phyloP scores from a whole-genome alignment of 2,329 filamentous ascomycete genomes.

The Xylaria multiplex region DNA sequence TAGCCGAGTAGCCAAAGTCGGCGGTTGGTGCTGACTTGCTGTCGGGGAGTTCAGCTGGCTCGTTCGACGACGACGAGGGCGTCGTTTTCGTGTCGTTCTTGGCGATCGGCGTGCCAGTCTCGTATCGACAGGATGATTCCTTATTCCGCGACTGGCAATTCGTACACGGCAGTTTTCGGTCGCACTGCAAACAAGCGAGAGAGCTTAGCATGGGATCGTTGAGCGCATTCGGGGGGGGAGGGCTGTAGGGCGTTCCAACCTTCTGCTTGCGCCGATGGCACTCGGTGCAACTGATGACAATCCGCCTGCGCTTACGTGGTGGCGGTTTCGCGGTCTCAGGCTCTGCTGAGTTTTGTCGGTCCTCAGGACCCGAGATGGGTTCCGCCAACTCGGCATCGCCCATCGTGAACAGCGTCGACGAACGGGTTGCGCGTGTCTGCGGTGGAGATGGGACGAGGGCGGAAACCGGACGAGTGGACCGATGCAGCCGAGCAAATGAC shows the following conservation, averaged over 20 bases:
- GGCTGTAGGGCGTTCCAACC: conserved; percentile 48
- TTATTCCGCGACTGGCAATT: conserved; percentile 69
- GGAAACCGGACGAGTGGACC: too few species aligned
- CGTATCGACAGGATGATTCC: conserved; percentile 65
- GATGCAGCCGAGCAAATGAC: neutral
- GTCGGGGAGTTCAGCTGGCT: conserved; percentile 44
- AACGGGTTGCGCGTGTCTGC: conserved; percentile 2
- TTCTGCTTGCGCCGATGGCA: conserved; percentile 73
- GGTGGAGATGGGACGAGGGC: neutral
- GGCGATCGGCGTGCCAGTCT: conserved; percentile 59
- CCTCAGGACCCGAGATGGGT: conserved; percentile 37
- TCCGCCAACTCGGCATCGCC: conserved; percentile 40
- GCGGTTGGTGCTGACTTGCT: conserved; percentile 56
- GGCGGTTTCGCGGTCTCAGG: conserved; percentile 48
- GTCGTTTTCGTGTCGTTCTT: conserved; percentile 48
- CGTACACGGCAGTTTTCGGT: conserved; percentile 67
- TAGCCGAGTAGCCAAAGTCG: conserved; percentile 65
- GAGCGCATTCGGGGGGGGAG: conserved; percentile 7
- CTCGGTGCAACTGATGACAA: conserved; percentile 71
- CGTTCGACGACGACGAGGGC: conserved; percentile 40
- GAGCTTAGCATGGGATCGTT: conserved; percentile 29
- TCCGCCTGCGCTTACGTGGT: conserved; percentile 66
- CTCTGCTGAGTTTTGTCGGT: conserved; percentile 31
- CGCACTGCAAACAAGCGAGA: conserved; percentile 57
- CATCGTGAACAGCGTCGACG: conserved; percentile 34